Percentiles rank a stretch among this genome's conserved stretches.
phyloP scores from a whole-genome alignment of 345 rosid genomes.

The Lepidium africanum region DNA sequence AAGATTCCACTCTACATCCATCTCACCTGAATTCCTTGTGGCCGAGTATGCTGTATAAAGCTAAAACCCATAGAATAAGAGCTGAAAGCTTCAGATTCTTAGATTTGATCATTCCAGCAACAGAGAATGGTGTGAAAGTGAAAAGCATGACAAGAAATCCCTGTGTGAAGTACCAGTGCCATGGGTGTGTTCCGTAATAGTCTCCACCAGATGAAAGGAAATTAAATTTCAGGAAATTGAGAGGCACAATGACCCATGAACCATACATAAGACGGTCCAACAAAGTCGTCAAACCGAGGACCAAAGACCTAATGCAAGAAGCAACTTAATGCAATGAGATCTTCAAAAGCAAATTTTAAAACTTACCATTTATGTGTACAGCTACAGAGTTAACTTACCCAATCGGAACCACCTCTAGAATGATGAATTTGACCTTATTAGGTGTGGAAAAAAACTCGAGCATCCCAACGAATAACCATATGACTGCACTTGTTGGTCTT shows the following conservation, averaged over 20 bases:
- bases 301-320: constrained; percentile 58
- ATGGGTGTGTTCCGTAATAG: constrained; percentile 89
- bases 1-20: neutral
- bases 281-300: constrained; percentile 53
- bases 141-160: constrained; percentile 87
- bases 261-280: constrained; percentile 77
- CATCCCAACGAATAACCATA: constrained; percentile 79
- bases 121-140: constrained; percentile 64
- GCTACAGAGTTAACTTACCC: constrained; percentile 51
- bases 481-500: constrained; percentile 83
- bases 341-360: neutral
- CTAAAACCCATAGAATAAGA: constrained; percentile 71
- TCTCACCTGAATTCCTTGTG: constrained; percentile 90
- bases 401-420: constrained; percentile 57
- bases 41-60: constrained; percentile 66
- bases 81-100: constrained; percentile 38
- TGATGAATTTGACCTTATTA: constrained; percentile 50
- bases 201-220: constrained; percentile 95
- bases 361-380: neutral
- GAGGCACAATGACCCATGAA: constrained; percentile 81
- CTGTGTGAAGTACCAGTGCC: constrained; percentile 99
- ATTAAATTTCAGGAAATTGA: constrained; percentile 85
- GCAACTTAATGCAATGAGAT: neutral
- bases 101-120: constrained; percentile 55
- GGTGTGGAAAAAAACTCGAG: constrained; percentile 53